These are phyloP conservation scores for Colletotrichum spaethianum DNA, from an alignment of 2,329 filamentous ascomycete genomes.

Conservation along the genomic window DNA sequence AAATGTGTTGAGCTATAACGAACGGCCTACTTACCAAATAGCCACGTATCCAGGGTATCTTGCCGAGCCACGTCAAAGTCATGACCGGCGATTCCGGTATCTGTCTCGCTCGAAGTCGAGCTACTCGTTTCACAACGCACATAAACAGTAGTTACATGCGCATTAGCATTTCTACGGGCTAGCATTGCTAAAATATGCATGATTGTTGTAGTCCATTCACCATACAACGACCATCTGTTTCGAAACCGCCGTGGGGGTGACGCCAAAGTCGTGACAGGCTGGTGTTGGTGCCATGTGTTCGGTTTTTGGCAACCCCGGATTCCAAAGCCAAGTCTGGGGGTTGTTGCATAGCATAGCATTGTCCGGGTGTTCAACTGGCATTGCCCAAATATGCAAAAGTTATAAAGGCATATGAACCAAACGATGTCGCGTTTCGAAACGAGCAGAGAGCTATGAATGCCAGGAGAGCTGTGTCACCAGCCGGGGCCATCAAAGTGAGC, in stretches of 20 bases:
- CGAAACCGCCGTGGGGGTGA: not conserved
- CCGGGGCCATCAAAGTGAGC: not conserved
- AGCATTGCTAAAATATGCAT: not conserved
- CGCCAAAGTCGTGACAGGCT: not conserved
- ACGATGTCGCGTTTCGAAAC: constrained; percentile 16
- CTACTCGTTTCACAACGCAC: not conserved
- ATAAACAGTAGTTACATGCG: not conserved
- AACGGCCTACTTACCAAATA: not conserved
- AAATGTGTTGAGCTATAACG: too few species aligned
- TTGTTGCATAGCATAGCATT: not conserved
- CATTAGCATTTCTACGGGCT: not conserved
- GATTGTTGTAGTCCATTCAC: not conserved
- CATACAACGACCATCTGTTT: not conserved
- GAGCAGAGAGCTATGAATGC: not conserved
- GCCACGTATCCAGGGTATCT: not conserved
- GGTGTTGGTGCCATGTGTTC: not conserved
- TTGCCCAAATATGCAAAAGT: not conserved
- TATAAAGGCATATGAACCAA: constrained; percentile 15
- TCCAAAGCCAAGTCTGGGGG: not conserved
- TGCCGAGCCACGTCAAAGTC: not conserved
- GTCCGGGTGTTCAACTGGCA: not conserved
- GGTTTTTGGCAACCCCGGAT: not conserved
- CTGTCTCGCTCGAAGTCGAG: not conserved
- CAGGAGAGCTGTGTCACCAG: not conserved
- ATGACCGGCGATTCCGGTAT: not conserved